These are phyloP conservation scores for Plenodomus tracheiphilus DNA, from an alignment of 2,329 filamentous ascomycete genomes.

Conservation along the genomic window DNA sequence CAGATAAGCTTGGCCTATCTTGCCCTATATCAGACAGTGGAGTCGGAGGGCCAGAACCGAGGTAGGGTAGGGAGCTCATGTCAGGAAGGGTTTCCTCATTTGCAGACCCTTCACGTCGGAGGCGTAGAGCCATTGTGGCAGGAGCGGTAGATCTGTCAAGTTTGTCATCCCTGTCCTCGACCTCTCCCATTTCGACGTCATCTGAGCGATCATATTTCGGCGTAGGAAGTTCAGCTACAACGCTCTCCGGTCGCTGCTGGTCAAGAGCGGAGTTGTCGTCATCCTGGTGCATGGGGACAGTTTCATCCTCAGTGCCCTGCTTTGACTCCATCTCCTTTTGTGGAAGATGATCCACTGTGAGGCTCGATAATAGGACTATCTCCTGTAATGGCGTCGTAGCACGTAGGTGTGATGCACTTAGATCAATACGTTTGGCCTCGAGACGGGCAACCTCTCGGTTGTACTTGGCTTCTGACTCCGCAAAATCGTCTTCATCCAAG, in stretches of 20 bases:
- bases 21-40: constrained; percentile 49
- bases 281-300: constrained; percentile 16
- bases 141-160: constrained; percentile 33
- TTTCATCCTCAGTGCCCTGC: constrained; percentile 19
- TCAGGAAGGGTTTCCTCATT: constrained; percentile 47
- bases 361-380: constrained; percentile 46
- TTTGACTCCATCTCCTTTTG: constrained; percentile 12
- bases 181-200: constrained; percentile 31
- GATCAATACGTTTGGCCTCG: constrained; percentile 48
- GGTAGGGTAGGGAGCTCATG: constrained; percentile 49
- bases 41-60: constrained; percentile 49
- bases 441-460: constrained; percentile 50
- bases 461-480: constrained; percentile 52
- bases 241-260: constrained; percentile 19
- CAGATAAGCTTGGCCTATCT: constrained; percentile 42
- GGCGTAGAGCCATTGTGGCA: constrained; percentile 36
- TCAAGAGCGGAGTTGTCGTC: constrained; percentile 3
- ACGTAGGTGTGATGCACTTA: constrained; percentile 48
- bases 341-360: constrained; percentile 40
- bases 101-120: constrained; percentile 32
- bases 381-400: constrained; percentile 50
- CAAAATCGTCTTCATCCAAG: constrained; percentile 51
- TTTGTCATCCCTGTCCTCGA: constrained; percentile 19
- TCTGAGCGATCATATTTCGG: constrained; percentile 42
- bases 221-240: constrained; percentile 34